Evolutionary conservation across 768 basidiomycete species (phyloP).

Genomic region (Dentipellis sp.): DNA sequence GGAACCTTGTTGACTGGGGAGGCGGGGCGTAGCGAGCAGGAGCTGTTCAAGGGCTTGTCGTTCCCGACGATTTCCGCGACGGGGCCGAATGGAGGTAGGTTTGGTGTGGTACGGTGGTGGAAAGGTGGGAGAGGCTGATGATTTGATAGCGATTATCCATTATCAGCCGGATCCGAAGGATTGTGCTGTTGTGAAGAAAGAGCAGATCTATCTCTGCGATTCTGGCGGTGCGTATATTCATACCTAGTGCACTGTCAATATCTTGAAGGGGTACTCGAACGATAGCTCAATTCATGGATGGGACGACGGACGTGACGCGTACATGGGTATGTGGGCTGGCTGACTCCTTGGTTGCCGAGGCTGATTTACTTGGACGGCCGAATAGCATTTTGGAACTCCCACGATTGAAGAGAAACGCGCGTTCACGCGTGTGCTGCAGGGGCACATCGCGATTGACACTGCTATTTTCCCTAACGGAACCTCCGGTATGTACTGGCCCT

Average conservation of each 20-base stretch:
- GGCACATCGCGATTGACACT: slow-evolving; percentile 83
- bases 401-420: slow-evolving; percentile 75
- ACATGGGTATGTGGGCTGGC: slow-evolving; percentile 52
- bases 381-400: slow-evolving; percentile 82
- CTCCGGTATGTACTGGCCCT: slow-evolving; percentile 37
- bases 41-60: slow-evolving; percentile 77
- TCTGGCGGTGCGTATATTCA: slow-evolving; percentile 54
- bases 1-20: neutral
- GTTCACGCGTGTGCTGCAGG: slow-evolving; percentile 87
- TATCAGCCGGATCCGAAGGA: slow-evolving; percentile 73
- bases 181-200: slow-evolving; percentile 66
- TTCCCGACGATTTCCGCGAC: slow-evolving; percentile 91
- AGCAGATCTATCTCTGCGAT: slow-evolving; percentile 79
- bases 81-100: slow-evolving; percentile 79
- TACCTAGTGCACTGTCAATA: no score
- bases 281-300: slow-evolving; percentile 77
- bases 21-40: slow-evolving; percentile 46
- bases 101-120: slow-evolving; percentile 16
- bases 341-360: no score
- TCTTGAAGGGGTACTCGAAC: neutral
- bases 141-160: slow-evolving; percentile 74
- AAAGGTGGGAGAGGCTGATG: neutral
- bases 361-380: no score
- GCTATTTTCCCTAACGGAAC: slow-evolving; percentile 78
- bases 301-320: slow-evolving; percentile 91